These are phyloP conservation scores for Aegilops bicornis DNA, from an alignment of 176 grass and related monocot genomes.

Conservation along the genomic window DNA sequence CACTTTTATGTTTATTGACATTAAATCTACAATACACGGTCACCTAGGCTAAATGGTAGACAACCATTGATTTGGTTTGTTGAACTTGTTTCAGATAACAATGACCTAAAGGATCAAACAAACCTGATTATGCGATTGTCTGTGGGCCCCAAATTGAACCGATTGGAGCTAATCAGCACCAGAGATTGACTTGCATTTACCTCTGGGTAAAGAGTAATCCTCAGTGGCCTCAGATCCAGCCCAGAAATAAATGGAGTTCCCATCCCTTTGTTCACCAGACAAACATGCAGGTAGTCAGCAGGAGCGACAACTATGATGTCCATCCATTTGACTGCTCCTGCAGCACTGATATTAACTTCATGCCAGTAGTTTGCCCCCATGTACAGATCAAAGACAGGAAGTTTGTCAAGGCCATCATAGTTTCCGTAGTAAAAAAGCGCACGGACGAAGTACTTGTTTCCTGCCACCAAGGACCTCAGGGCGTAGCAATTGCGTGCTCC, in stretches of 20 bases:
- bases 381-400: conserved; percentile 54
- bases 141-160: conserved; percentile 29
- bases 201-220: conserved; percentile 23
- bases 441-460: conserved; percentile 54
- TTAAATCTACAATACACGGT: neutral
- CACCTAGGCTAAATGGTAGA: neutral
- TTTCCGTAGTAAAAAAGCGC: conserved; percentile 52
- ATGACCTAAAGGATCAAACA: conserved; percentile 3
- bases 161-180: conserved; percentile 20
- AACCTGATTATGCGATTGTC: conserved; percentile 21
- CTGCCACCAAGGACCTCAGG: conserved; percentile 34
- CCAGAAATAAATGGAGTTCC: conserved; percentile 59
- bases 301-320: conserved; percentile 47
- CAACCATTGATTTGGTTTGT: neutral
- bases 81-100: neutral
- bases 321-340: conserved; percentile 4
- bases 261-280: conserved; percentile 39
- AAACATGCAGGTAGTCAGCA: conserved; percentile 47
- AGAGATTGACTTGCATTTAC: conserved; percentile 48
- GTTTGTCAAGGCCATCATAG: conserved; percentile 43
- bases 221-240: conserved; percentile 45
- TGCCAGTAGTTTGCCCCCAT: conserved; percentile 46
- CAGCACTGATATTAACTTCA: conserved; percentile 3
- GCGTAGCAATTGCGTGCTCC: conserved; percentile 53
- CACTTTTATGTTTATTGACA: neutral